Evolutionary conservation across 441 rosid genomes (phyloP).

Genomic region (Erodium moschatum): DNA sequence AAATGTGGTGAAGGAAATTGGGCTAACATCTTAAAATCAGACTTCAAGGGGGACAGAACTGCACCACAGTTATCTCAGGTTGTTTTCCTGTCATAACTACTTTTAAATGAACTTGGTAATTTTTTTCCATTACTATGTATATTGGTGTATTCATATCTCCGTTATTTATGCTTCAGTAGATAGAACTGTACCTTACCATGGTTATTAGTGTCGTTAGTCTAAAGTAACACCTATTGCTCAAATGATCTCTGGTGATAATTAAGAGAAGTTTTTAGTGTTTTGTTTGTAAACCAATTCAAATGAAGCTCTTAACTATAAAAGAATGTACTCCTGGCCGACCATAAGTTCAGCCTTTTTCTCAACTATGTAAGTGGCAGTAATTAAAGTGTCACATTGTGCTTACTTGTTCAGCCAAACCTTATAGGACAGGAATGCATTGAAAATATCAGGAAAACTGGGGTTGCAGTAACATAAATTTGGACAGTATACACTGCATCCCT

Average conservation of each 20-base stretch:
- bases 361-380: neutral
- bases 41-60: slow-evolving; percentile 59
- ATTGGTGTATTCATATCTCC: neutral
- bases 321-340: neutral
- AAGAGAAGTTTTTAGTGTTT: neutral
- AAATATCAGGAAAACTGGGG: neutral
- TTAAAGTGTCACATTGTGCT: neutral
- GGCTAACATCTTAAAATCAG: slow-evolving; percentile 54
- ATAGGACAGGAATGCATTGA: neutral
- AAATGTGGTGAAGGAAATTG: slow-evolving; percentile 82
- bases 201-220: neutral
- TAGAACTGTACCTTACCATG: neutral
- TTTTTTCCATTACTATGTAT: neutral
- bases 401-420: neutral
- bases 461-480: neutral
- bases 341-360: neutral
- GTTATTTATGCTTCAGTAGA: neutral
- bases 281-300: neutral
- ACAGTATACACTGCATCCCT: neutral
- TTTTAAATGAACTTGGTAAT: neutral
- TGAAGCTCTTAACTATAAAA: neutral
- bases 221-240: neutral
- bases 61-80: slow-evolving; percentile 84
- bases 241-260: neutral
- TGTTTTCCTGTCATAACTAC: slow-evolving; percentile 14